These are phyloP conservation scores for Rhizophagus clarus DNA, from an alignment of 192 early-diverging fungal genomes.

Conservation along the genomic window DNA sequence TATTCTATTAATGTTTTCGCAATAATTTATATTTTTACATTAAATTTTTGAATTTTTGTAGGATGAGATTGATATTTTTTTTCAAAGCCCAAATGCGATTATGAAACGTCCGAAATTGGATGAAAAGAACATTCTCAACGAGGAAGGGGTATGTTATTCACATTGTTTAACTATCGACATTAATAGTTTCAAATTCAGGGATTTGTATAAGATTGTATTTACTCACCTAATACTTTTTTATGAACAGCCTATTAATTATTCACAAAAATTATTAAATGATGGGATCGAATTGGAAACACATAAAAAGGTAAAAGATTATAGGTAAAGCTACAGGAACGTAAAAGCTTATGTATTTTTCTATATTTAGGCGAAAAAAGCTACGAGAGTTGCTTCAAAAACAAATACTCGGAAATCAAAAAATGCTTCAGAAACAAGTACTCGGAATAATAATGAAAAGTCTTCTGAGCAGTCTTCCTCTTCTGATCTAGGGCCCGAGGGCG, in stretches of 20 bases:
- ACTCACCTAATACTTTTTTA: too few relatives aligned
- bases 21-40: background rate
- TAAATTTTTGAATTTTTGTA: slow-evolving; percentile 1
- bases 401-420: background rate
- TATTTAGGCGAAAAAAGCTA: slow-evolving; percentile 9
- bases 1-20: background rate
- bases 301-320: slow-evolving; percentile 18
- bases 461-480: too few relatives aligned
- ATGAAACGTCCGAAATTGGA: too few relatives aligned
- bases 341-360: slow-evolving; percentile 12
- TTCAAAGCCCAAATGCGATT: background rate
- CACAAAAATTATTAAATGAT: background rate
- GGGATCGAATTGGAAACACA: background rate
- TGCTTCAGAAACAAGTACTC: too few relatives aligned
- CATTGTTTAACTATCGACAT: too few relatives aligned
- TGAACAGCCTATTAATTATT: background rate
- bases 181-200: too few relatives aligned
- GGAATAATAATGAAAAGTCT: too few relatives aligned
- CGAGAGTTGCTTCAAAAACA: background rate
- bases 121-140: too few relatives aligned
- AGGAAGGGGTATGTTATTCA: too few relatives aligned
- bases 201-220: too few relatives aligned
- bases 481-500: slow-evolving; percentile 19
- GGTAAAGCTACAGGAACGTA: slow-evolving; percentile 13
- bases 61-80: background rate